Conservation (phyloP, 495 filamentous ascomycete genomes). For the Oidiodendron maius region DNA sequence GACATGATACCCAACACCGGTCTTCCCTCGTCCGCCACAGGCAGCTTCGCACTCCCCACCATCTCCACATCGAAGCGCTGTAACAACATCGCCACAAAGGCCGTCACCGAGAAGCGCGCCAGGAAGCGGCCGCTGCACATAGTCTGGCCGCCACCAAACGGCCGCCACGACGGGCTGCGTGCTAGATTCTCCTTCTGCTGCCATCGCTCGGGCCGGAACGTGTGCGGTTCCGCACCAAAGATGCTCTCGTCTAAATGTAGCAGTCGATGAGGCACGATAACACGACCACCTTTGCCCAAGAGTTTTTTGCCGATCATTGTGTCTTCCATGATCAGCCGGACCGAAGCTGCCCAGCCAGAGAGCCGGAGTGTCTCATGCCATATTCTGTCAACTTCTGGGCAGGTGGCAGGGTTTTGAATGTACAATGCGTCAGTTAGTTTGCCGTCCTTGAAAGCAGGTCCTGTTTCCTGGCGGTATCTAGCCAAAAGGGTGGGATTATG, state of each 20-base stretch:
- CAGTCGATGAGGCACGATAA: conserved; percentile 1
- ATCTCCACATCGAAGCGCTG: conserved; percentile 47
- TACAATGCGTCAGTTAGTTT: background rate
- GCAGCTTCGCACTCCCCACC: conserved; percentile 5
- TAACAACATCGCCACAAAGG: conserved; percentile 42
- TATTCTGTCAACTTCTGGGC: background rate
- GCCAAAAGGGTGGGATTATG: background rate
- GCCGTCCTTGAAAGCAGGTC: background rate
- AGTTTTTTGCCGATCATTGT: background rate
- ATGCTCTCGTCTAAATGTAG: conserved; percentile 8
- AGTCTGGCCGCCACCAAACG: conserved; percentile 36
- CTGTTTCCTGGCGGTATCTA: background rate
- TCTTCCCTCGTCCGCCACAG: conserved; percentile 22
- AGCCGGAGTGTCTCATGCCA: background rate
- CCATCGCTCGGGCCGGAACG: background rate
- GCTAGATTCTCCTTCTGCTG: background rate
- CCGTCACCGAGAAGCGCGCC: conserved; percentile 41
- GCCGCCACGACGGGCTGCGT: conserved; percentile 18
- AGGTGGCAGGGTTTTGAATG: background rate
- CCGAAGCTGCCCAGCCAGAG: background rate
- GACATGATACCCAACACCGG: conserved; percentile 4
- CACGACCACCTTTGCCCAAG: background rate
- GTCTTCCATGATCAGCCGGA: background rate
- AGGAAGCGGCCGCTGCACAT: conserved; percentile 43
- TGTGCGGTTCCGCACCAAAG: conserved; percentile 21